Conservation (phyloP, 1,284 basidiomycete genomes). For the Xanthoconium separans region DNA sequence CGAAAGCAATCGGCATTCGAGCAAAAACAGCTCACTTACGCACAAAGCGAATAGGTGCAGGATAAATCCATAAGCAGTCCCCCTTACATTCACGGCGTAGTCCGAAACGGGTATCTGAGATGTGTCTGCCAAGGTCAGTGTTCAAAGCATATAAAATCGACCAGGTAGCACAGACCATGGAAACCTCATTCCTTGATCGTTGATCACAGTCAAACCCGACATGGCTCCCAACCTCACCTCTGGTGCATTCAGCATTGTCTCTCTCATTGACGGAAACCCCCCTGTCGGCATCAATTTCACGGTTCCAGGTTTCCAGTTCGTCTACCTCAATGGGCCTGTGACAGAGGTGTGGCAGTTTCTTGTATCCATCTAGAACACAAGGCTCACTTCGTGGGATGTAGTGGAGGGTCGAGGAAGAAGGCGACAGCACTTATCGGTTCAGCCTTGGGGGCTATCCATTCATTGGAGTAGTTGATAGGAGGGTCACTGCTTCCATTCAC, state of each 20-base stretch:
- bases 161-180: not conserved
- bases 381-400: not conserved
- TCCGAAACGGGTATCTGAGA: too few relatives aligned
- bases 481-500: not conserved
- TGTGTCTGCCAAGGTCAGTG: not conserved
- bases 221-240: not conserved
- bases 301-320: not conserved
- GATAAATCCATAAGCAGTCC: too few relatives aligned
- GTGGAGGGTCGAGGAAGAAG: not conserved
- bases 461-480: not conserved
- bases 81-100: too few relatives aligned
- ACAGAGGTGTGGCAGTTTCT: not conserved
- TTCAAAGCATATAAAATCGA: not conserved
- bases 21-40: too few relatives aligned
- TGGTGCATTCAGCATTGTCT: not conserved
- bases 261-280: not conserved
- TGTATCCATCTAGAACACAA: not conserved
- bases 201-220: not conserved
- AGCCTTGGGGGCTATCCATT: not conserved
- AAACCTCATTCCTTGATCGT: too few relatives aligned
- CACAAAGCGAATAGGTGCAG: too few relatives aligned
- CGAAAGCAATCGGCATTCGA: too few relatives aligned
- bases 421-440: not conserved
- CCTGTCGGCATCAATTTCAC: not conserved
- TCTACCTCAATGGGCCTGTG: not conserved